Conservation (phyloP, 176 grass and related monocot genomes). For the Oryza longistaminata region DNA sequence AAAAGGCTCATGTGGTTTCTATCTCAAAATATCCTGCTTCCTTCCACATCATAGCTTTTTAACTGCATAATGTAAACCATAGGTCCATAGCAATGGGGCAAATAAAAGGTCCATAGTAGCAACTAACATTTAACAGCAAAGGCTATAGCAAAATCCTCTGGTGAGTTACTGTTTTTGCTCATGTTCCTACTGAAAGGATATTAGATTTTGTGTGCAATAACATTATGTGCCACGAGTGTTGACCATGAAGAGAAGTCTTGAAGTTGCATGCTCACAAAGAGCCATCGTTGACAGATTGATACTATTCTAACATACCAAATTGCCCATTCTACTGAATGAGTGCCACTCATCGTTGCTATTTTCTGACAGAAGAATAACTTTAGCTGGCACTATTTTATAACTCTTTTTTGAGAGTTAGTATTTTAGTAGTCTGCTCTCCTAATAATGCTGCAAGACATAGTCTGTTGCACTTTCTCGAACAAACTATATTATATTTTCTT, state of each 20-base stretch:
- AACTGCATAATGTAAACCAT: not conserved
- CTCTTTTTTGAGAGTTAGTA: not conserved
- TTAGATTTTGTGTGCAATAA: not conserved
- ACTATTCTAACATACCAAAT: not conserved
- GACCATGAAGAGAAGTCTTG: not conserved
- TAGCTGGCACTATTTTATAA: not conserved
- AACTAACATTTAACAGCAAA: not conserved
- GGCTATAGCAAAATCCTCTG: not conserved
- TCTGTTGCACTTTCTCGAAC: not conserved
- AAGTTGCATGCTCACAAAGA: not conserved
- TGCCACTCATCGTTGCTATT: not conserved
- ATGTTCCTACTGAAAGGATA: not conserved
- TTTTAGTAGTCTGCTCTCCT: not conserved
- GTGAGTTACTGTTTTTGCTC: not conserved
- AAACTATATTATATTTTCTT: conserved; percentile 12
- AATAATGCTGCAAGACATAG: not conserved
- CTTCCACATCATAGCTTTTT: no score
- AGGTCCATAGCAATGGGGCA: not conserved
- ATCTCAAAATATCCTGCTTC: no score
- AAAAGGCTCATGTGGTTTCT: no score
- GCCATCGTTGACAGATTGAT: not conserved
- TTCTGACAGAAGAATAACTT: conserved; percentile 1
- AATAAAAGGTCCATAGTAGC: not conserved
- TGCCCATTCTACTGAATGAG: not conserved
- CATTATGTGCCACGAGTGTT: not conserved